Percentiles rank a stretch among this genome's conserved stretches.
These are phyloP conservation scores for Senna tora DNA, from an alignment of 306 rosid species.

Conservation along the genomic window DNA sequence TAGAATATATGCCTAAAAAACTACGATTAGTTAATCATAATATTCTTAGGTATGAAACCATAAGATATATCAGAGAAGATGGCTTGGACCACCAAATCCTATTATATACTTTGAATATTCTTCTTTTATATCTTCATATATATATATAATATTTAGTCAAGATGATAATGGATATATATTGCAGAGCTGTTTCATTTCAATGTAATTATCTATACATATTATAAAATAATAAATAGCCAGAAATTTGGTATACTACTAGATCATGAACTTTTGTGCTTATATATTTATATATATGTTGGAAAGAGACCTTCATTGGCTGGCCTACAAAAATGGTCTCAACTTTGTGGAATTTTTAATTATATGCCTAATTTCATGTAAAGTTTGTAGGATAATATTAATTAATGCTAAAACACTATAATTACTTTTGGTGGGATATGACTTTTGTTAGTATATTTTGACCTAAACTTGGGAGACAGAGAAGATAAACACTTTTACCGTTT, in stretches of 20 bases:
- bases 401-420: constrained; percentile 16
- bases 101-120: constrained; percentile 46
- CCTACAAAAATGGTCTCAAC: constrained; percentile 40
- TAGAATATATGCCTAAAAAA: constrained; percentile 2
- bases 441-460: background rate
- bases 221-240: constrained; percentile 18
- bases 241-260: constrained; percentile 35
- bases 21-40: constrained; percentile 39
- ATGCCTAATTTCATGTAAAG: constrained; percentile 26
- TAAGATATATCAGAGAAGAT: constrained; percentile 18
- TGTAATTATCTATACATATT: constrained; percentile 29
- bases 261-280: constrained; percentile 43
- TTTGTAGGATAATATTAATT: constrained; percentile 12
- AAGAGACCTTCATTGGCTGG: constrained; percentile 47
- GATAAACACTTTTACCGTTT: background rate
- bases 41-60: constrained; percentile 35
- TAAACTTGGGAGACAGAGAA: background rate
- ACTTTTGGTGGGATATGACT: background rate
- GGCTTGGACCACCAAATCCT: constrained; percentile 15
- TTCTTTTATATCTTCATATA: background rate
- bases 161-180: background rate
- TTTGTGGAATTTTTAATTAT: constrained; percentile 29
- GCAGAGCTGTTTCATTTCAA: constrained; percentile 25
- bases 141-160: background rate
- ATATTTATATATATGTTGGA: too few relatives aligned